Evolutionary conservation across 768 basidiomycete genomes (phyloP).

Genomic region (Psilocybe cyanescens): DNA sequence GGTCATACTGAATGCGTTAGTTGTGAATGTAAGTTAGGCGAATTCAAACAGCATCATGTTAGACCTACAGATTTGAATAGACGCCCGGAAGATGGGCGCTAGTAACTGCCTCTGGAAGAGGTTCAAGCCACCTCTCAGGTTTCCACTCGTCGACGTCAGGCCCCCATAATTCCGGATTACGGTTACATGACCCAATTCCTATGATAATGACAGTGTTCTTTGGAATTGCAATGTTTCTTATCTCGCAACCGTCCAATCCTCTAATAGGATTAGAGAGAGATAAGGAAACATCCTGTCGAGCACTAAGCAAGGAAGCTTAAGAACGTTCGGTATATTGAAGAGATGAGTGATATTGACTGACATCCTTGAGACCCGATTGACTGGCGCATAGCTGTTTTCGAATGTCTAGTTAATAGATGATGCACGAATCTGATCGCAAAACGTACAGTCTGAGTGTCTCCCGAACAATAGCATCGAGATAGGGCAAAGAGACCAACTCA

Average conservation of each 20-base stretch:
- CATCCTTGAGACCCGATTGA: slow-evolving; percentile 22
- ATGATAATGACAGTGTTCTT: slow-evolving; percentile 34
- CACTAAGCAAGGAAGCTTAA: slow-evolving; percentile 13
- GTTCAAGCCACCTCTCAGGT: slow-evolving; percentile 51
- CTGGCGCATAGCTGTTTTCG: slow-evolving; percentile 24
- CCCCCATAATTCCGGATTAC: slow-evolving; percentile 48
- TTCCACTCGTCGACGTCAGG: slow-evolving; percentile 50
- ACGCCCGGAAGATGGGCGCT: slow-evolving; percentile 43
- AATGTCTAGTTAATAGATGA: background rate
- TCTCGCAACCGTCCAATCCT: slow-evolving; percentile 24
- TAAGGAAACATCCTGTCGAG: slow-evolving; percentile 23
- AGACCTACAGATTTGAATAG: slow-evolving; percentile 41
- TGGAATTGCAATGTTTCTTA: slow-evolving; percentile 35
- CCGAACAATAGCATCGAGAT: slow-evolving; percentile 36
- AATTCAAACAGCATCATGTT: background rate
- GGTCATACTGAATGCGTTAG: slow-evolving; percentile 36
- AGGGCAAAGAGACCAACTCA: slow-evolving; percentile 30
- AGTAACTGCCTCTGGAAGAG: slow-evolving; percentile 25
- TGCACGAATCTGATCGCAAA: background rate
- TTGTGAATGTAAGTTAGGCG: background rate
- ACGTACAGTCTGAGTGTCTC: slow-evolving; percentile 34
- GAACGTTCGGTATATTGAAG: too few relatives aligned
- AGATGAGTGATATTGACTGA: slow-evolving; percentile 8
- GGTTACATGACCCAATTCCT: slow-evolving; percentile 40
- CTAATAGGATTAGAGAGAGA: slow-evolving; percentile 26